phyloP scores from a whole-genome alignment of 306 rosid genomes.

The Fragaria nilgerrensis region DNA sequence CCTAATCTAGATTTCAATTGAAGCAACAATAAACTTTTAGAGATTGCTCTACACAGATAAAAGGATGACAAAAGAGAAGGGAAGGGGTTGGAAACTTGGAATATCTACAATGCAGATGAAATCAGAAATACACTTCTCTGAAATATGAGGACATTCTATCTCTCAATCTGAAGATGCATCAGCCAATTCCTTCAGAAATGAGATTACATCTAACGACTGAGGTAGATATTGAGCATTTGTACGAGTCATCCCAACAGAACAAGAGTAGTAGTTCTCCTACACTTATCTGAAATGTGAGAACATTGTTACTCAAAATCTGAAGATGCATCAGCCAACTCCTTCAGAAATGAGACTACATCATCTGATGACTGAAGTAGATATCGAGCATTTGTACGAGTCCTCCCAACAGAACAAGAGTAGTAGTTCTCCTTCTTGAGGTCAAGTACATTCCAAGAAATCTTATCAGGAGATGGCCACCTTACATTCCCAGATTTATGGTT shows the following conservation, averaged over 20 bases:
- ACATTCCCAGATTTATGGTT: conserved; percentile 40
- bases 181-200: conserved; percentile 59
- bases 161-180: conserved; percentile 16
- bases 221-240: conserved; percentile 70
- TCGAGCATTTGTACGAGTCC: conserved; percentile 76
- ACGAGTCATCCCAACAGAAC: conserved; percentile 71
- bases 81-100: background rate
- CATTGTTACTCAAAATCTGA: background rate
- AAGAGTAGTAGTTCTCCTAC: conserved; percentile 82
- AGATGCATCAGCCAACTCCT: conserved; percentile 45
- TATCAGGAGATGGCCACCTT: conserved; percentile 54
- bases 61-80: background rate
- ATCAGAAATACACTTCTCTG: background rate
- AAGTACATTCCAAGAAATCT: conserved; percentile 86
- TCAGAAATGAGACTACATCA: conserved; percentile 66
- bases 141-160: background rate
- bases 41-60: background rate
- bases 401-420: conserved; percentile 89
- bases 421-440: conserved; percentile 89
- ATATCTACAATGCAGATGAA: background rate
- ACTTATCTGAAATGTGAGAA: background rate
- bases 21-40: background rate
- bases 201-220: conserved; percentile 59
- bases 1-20: background rate
- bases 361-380: conserved; percentile 62